Percentiles rank a stretch among this genome's conserved stretches.
phyloP scores from a whole-genome alignment of 2,329 filamentous ascomycete genomes.

The Didymella arachidicola region DNA sequence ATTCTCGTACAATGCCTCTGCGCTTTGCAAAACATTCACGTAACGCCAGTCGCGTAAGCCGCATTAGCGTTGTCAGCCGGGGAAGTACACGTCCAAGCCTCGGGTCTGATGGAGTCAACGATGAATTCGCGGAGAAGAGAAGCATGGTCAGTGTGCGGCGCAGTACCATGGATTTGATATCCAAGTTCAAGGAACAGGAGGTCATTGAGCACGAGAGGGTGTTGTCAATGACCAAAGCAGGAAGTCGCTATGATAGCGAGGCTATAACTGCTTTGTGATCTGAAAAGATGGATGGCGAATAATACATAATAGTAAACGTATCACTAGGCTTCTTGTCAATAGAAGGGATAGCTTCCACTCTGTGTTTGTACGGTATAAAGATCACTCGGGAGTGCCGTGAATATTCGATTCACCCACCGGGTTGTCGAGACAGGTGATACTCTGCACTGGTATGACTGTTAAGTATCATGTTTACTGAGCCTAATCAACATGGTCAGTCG shows the following conservation, averaged over 20 bases:
- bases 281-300: neutral
- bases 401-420: neutral
- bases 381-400: too few species aligned
- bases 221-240: slow-evolving; percentile 32
- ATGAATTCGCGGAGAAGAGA: slow-evolving; percentile 27
- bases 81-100: slow-evolving; percentile 29
- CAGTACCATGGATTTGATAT: slow-evolving; percentile 53
- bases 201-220: slow-evolving; percentile 44
- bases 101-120: slow-evolving; percentile 23
- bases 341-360: neutral
- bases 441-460: neutral
- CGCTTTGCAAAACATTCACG: slow-evolving; percentile 29
- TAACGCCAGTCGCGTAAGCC: slow-evolving; percentile 34
- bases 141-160: slow-evolving; percentile 48
- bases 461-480: neutral
- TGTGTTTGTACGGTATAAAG: neutral
- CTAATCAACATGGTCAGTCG: neutral
- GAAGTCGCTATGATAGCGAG: slow-evolving; percentile 14
- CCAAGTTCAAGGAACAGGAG: slow-evolving; percentile 49
- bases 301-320: neutral
- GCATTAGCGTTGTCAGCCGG: slow-evolving; percentile 28
- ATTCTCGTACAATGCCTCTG: slow-evolving; percentile 26
- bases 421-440: too few species aligned
- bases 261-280: slow-evolving; percentile 9
- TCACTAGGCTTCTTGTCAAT: neutral